Percentiles rank a stretch among this genome's conserved stretches.
phyloP scores from a whole-genome alignment of 352 stramenopile genomes.

The Saprolegnia parasitica region DNA sequence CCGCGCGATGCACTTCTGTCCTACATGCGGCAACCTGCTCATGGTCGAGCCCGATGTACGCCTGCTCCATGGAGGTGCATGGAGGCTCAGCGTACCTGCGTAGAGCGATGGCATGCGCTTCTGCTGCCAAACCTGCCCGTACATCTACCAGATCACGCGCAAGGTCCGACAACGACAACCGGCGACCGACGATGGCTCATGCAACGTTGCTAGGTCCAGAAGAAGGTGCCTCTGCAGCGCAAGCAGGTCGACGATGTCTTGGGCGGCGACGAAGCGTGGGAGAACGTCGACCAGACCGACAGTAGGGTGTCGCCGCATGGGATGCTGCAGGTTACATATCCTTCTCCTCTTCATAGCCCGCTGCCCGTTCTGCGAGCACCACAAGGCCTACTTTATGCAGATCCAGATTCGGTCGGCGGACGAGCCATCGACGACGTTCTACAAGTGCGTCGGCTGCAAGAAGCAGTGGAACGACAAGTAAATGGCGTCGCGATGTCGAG shows the following conservation, averaged over 20 bases:
- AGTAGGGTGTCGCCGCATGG: constrained; percentile 41
- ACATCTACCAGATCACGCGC: constrained; percentile 84
- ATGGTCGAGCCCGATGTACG: constrained; percentile 82
- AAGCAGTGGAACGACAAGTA: constrained; percentile 93
- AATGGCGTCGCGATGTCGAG: background rate
- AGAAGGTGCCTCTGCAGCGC: constrained; percentile 87
- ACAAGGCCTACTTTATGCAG: constrained; percentile 99
- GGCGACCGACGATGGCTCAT: background rate
- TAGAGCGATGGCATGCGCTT: constrained; percentile 85
- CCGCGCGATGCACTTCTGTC: constrained; percentile 82
- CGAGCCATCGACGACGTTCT: constrained; percentile 99
- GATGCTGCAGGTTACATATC: constrained; percentile 6
- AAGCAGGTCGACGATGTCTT: constrained; percentile 99
- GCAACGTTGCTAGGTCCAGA: constrained; percentile 44
- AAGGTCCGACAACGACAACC: constrained; percentile 36
- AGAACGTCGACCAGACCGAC: constrained; percentile 98
- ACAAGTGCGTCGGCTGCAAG: constrained; percentile 98
- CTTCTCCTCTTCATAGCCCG: constrained; percentile 40
- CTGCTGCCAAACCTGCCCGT: constrained; percentile 87
- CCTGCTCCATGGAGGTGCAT: constrained; percentile 5
- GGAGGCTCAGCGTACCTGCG: constrained; percentile 4
- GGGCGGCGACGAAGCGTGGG: constrained; percentile 95
- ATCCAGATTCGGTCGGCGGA: constrained; percentile 99
- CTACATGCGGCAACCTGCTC: constrained; percentile 86
- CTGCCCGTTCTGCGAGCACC: constrained; percentile 94